A percentile compares a stretch with the other conserved stretches of the same genome.
Evolutionary conservation across 805 yeast species (phyloP).

Genomic region (Yarrowia bubula): DNA sequence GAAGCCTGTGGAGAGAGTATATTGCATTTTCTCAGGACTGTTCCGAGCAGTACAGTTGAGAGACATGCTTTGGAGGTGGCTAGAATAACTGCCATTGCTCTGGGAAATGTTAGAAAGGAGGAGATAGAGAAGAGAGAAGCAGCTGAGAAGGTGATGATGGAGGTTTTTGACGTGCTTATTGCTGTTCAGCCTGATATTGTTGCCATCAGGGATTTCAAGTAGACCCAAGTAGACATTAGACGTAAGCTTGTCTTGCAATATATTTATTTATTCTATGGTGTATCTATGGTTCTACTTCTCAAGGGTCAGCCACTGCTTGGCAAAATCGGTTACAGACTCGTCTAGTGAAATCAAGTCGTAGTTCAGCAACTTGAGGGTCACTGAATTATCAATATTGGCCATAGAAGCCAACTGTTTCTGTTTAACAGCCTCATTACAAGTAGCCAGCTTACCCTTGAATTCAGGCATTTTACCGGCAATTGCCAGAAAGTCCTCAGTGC

Average conservation of each 20-base stretch:
- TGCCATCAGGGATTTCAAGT: background rate
- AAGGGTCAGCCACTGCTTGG: background rate
- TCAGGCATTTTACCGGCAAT: constrained; percentile 27
- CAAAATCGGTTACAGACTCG: background rate
- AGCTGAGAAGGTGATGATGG: background rate
- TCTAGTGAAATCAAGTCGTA: background rate
- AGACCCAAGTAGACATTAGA: too few species aligned
- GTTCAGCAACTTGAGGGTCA: background rate
- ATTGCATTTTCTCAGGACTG: constrained; percentile 1
- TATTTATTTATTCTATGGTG: background rate
- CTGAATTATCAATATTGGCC: background rate
- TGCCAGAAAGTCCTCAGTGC: constrained; percentile 28
- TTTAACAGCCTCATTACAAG: background rate
- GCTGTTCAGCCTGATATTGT: background rate
- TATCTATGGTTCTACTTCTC: background rate
- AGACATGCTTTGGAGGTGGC: constrained; percentile 11
- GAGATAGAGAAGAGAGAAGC: background rate
- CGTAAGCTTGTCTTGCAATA: too few species aligned
- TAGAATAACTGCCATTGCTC: background rate
- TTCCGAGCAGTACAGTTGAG: background rate
- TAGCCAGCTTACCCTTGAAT: background rate
- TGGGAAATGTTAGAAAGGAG: background rate
- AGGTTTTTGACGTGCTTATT: background rate
- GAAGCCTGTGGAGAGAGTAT: background rate
- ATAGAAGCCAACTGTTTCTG: background rate